phyloP scores from a whole-genome alignment of 2,329 filamentous ascomycete genomes.

The Epichloe scottii region DNA sequence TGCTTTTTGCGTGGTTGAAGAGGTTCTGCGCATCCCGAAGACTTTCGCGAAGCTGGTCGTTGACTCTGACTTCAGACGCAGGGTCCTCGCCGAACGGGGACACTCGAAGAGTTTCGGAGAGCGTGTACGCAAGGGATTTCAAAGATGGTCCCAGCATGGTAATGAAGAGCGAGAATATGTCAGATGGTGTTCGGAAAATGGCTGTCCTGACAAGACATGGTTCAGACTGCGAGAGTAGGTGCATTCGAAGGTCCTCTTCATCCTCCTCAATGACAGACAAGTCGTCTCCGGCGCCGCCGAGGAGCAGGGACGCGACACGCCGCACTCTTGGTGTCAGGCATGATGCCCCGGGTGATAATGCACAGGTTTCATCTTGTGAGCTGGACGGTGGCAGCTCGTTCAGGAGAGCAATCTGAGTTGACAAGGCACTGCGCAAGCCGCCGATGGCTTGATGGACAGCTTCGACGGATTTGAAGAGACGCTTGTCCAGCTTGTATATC shows the following conservation, averaged over 20 bases:
- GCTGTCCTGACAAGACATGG: conserved; percentile 17
- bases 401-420: conserved; percentile 76
- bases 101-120: conserved; percentile 80
- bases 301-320: conserved; percentile 17
- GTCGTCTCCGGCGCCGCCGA: conserved; percentile 31
- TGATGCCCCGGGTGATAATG: conserved; percentile 8
- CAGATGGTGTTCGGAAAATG: conserved; percentile 50
- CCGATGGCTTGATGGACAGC: conserved; percentile 79
- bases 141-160: conserved; percentile 80
- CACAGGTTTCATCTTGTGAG: neutral
- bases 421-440: conserved; percentile 77
- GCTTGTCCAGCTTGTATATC: conserved; percentile 66
- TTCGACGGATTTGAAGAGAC: conserved; percentile 73
- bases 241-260: conserved; percentile 26
- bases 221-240: conserved; percentile 16
- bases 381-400: conserved; percentile 39
- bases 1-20: conserved; percentile 62
- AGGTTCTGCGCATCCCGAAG: conserved; percentile 68
- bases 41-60: conserved; percentile 69
- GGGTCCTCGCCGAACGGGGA: conserved; percentile 65
- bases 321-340: conserved; percentile 15
- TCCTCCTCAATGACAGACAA: conserved; percentile 53
- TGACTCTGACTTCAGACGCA: conserved; percentile 57
- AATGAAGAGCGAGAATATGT: conserved; percentile 90
- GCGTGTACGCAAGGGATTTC: conserved; percentile 86